Base-by-base conservation (phyloP, 2,329 filamentous ascomycete species). In the Mycosphaerelloides madeirae region DNA sequence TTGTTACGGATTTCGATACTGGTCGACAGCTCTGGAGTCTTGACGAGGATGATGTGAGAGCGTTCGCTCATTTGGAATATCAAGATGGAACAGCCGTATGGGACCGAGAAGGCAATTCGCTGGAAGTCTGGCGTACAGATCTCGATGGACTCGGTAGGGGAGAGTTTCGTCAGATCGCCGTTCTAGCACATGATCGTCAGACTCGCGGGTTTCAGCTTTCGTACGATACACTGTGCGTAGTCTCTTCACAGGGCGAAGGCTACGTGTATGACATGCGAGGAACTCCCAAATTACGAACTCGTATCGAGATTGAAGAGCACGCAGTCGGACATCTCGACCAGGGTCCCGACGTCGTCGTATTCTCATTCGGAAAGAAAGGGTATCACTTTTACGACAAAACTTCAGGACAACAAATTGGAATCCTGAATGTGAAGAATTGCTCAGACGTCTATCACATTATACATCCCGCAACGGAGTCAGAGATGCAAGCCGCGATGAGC, bases 61-160 rank as follows among this genome's bases (percentile, higher is more conserved):
- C 66, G 3, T 72, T 67, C 43, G 71, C 71, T 1, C 71, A 73
- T 55, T 54, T 74, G 9, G 71, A 74, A 41, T 74, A 74, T 42
- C 63, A 72, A 44, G 65, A 72, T 54, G 71, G 70, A 9, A 68
- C 65, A 38, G 69, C 65, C 2, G 69, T 70, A 2, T 74, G 68
- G 55, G 71, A 74, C 51, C 60, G 68, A 0, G 64, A 68, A 32
- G 69, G 69, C 3, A 65, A 73, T 53, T 63, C 67, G 1, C 49
- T 74, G 1, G 71, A 74, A 49, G 67, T 74, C 2, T 74, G 71
- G 71, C 62, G 66, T 43, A 60, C 66, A 0, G 67, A 64, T 16
- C 29, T 61, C 16, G 63, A 66, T 16, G 65, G 58, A 9, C 47
- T 59, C 11, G 35, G 49, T 11, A 61, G 66, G 25, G 70, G 69